phyloP scores from a whole-genome alignment of 257 asterid genomes.

The Ajuga chamaepitys region DNA sequence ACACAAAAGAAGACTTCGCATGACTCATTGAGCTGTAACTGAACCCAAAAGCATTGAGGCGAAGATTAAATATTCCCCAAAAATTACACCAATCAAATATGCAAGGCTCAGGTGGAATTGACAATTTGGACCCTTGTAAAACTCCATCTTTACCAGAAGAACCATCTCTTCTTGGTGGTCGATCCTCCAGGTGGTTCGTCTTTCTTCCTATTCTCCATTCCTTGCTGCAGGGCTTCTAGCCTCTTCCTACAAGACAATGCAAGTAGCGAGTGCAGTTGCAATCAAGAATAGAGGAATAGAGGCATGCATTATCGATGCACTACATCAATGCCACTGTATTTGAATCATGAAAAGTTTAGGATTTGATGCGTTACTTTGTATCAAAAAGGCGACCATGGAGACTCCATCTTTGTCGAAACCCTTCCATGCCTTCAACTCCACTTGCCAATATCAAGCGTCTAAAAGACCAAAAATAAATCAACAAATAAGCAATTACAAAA shows the following conservation, averaged over 20 bases:
- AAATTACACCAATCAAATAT: background rate
- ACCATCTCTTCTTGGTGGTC: conserved; percentile 53
- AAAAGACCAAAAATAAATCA: too few species aligned
- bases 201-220: conserved; percentile 55
- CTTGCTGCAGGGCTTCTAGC: conserved; percentile 67
- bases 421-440: conserved; percentile 85
- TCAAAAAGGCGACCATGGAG: conserved; percentile 80
- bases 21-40: background rate
- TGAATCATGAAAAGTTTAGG: conserved; percentile 1
- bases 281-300: background rate
- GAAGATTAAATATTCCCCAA: background rate
- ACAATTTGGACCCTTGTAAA: background rate
- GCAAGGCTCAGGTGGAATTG: background rate
- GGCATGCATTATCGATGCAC: background rate
- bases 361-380: conserved; percentile 47
- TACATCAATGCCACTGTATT: background rate
- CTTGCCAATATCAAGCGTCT: conserved; percentile 94
- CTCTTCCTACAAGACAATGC: conserved; percentile 39
- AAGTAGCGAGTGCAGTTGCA: background rate
- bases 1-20: background rate
- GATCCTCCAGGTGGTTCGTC: conserved; percentile 31
- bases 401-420: conserved; percentile 93
- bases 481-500: too few species aligned
- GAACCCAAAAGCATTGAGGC: background rate
- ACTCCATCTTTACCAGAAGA: conserved; percentile 48